phyloP scores from a whole-genome alignment of 2,329 filamentous ascomycete genomes.

The Phaeoacremonium minimum region DNA sequence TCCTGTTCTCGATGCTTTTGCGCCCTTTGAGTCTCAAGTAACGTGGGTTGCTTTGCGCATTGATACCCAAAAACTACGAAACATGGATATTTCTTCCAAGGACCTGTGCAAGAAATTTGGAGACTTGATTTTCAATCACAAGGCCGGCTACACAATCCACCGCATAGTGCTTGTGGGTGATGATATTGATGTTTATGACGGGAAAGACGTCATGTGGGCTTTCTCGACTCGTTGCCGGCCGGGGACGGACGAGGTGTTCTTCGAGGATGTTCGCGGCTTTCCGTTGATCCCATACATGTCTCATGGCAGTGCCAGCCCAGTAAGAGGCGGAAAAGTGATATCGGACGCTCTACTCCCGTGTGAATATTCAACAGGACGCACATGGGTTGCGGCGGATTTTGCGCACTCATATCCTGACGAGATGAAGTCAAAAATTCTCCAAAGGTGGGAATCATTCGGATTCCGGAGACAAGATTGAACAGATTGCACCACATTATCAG shows the following conservation, averaged over 20 bases:
- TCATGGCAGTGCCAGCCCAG: slow-evolving; percentile 27
- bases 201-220: slow-evolving; percentile 43
- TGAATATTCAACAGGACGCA: slow-evolving; percentile 32
- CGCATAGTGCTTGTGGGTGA: slow-evolving; percentile 40
- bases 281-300: slow-evolving; percentile 41
- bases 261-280: slow-evolving; percentile 37
- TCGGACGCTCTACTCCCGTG: slow-evolving; percentile 34
- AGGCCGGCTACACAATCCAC: slow-evolving; percentile 36
- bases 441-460: slow-evolving; percentile 26
- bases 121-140: slow-evolving; percentile 35
- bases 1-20: slow-evolving; percentile 36
- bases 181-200: slow-evolving; percentile 42
- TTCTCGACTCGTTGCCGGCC: slow-evolving; percentile 43
- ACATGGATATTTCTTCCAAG: slow-evolving; percentile 42
- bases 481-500: no score
- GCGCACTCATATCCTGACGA: slow-evolving; percentile 29
- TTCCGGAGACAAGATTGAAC: slow-evolving; percentile 10
- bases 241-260: slow-evolving; percentile 35
- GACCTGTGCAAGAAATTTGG: slow-evolving; percentile 35
- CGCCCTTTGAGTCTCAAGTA: slow-evolving; percentile 40
- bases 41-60: slow-evolving; percentile 50
- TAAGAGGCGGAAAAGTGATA: slow-evolving; percentile 38
- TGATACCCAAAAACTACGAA: slow-evolving; percentile 50
- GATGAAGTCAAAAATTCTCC: slow-evolving; percentile 29
- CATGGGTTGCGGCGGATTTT: slow-evolving; percentile 25